A percentile compares a stretch with the other conserved stretches of the same genome.
These are phyloP conservation scores for Themeda triandra DNA, from an alignment of 176 grass and related monocot genomes.

Conservation along the genomic window DNA sequence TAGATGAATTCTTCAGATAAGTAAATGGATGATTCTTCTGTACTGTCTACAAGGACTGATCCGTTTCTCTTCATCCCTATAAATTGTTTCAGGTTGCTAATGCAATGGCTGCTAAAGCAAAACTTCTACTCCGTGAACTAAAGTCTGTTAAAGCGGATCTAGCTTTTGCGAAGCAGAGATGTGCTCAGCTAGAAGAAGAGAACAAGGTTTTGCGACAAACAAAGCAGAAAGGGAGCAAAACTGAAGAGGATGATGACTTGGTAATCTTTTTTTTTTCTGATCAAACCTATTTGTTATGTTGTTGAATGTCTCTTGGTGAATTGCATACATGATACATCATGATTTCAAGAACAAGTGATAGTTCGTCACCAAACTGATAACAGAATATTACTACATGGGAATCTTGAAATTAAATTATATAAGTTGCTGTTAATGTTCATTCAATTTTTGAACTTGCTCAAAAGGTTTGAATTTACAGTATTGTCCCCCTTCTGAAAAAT, in stretches of 20 bases:
- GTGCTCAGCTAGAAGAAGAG: slow-evolving; percentile 89
- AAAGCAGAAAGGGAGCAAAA: slow-evolving; percentile 62
- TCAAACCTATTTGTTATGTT: not conserved
- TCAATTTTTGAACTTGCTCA: not conserved
- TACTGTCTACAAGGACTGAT: not conserved
- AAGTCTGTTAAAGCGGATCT: slow-evolving; percentile 83
- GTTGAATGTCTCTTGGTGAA: not conserved
- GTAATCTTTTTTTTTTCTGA: slow-evolving; percentile 29
- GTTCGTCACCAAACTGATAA: not conserved
- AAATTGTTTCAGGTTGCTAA: slow-evolving; percentile 75
- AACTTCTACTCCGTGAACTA: slow-evolving; percentile 84
- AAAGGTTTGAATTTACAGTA: not conserved
- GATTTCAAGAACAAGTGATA: not conserved
- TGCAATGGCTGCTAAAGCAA: slow-evolving; percentile 95
- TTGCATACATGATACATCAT: not conserved
- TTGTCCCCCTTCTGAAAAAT: not conserved
- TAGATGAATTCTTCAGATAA: not conserved
- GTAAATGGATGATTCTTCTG: slow-evolving; percentile 9
- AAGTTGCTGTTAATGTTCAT: not conserved
- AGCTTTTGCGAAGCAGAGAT: slow-evolving; percentile 77
- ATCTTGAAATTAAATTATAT: not conserved
- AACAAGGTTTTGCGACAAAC: slow-evolving; percentile 75
- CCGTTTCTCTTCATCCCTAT: not conserved
- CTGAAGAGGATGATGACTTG: slow-evolving; percentile 86
- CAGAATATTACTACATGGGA: not conserved